Evolutionary conservation across 2,329 filamentous ascomycete genomes (phyloP).

Genomic region (Pseudocercospora musae): DNA sequence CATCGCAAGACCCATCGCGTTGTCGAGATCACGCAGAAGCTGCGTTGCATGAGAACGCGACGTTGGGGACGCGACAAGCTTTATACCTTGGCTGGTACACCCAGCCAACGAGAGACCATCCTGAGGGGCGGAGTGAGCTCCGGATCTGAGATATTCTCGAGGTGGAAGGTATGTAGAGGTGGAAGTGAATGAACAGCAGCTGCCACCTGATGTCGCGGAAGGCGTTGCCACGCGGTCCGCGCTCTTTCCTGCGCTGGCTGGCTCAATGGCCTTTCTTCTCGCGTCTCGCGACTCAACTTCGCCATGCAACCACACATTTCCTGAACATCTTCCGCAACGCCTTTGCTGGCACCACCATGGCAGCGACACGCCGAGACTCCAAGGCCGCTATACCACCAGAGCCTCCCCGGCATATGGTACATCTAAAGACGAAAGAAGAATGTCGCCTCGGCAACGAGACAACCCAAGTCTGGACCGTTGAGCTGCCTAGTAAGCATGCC

Average conservation of each 20-base stretch:
- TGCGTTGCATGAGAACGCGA: constrained; percentile 6
- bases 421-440: constrained; percentile 50
- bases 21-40: background rate
- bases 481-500: constrained; percentile 68
- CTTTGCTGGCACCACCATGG: constrained; percentile 13
- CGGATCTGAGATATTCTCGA: background rate
- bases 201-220: constrained; percentile 10
- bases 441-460: constrained; percentile 49
- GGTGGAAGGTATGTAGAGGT: background rate
- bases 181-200: constrained; percentile 7
- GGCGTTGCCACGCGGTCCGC: constrained; percentile 13
- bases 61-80: background rate
- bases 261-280: constrained; percentile 8
- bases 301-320: constrained; percentile 4
- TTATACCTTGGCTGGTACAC: background rate
- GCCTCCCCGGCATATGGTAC: constrained; percentile 33
- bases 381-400: constrained; percentile 18
- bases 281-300: background rate
- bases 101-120: background rate
- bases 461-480: constrained; percentile 65
- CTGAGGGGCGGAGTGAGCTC: background rate
- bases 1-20: constrained; percentile 2
- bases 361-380: constrained; percentile 22
- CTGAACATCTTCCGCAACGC: constrained; percentile 11
- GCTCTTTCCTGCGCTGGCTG: constrained; percentile 15